Evolutionary conservation across 345 rosid genomes (phyloP), one percentile per base, ranked within the genome.

Genomic region (Limnanthes douglasii): DNA sequence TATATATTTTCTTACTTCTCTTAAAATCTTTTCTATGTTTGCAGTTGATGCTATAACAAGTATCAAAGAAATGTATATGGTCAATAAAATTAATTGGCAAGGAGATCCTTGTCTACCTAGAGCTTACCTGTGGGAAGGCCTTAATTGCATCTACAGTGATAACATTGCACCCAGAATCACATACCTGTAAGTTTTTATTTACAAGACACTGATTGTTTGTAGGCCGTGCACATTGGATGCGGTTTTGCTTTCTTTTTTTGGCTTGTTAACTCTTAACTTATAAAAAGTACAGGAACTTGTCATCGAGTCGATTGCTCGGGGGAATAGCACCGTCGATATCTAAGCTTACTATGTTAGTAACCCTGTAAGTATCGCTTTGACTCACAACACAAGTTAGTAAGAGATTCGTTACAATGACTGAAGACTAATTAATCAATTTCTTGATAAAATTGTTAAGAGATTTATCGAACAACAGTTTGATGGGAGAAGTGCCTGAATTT

Each of bases 401-500:
- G 39, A 3, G 5, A 16, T 20, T 23, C 25, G 13, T 8, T 18
- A 12, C 9, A 7, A 35, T 29, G n/a, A 14, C 19, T 39, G 17
- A 7, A 14, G 19, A 33, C 2, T 23, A 17, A 31, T 22, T 39
- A 2, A 2, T 27, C 0, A 21, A 38, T 46, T 33, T 30, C 6
- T 7, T 32, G 7, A 19, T 34, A 44, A 28, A 13, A 12, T 11
- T 9, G 8, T 10, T 3, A 56, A 78, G 93, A 63, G 86, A 75
- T 43, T 54, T 75, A 10, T 81, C 78, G 0, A 54, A 57, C 39
- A 74, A 68, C 31, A 57, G 16, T 22, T 49, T 78, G 38, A 48
- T 22, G 0, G 86, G 86, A 15, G 4, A 39, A 0, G 41, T 80
- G 15, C 86, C 93, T 0, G 59, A 46, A 0, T 58, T 60, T 50